Conservation (phyloP, 2,329 filamentous ascomycete species). For the Colletotrichum coccodes region DNA sequence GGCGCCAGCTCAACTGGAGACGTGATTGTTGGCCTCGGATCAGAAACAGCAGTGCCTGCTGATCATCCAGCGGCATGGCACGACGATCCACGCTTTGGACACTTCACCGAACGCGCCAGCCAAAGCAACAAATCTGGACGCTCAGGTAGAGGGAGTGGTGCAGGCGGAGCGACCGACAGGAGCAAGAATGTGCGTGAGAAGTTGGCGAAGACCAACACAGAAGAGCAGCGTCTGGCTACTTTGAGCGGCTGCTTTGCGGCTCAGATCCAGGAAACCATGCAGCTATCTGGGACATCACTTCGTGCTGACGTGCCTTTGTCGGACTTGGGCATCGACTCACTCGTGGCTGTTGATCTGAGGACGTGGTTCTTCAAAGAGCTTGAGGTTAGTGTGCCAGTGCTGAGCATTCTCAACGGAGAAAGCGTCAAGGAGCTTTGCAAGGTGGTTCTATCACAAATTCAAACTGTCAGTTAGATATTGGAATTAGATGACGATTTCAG, state of each 20-base stretch:
- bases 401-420: slow-evolving; percentile 53
- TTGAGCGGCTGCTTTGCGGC: not conserved
- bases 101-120: slow-evolving; percentile 6
- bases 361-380: slow-evolving; percentile 59
- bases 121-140: not conserved
- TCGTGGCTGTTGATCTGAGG: slow-evolving; percentile 47
- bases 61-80: not conserved
- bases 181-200: slow-evolving; percentile 3
- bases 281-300: slow-evolving; percentile 1
- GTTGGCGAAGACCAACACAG: not conserved
- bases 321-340: slow-evolving; percentile 39
- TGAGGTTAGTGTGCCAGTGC: slow-evolving; percentile 52
- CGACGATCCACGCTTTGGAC: not conserved
- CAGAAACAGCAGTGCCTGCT: not conserved
- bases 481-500: too few species aligned
- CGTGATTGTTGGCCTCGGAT: slow-evolving; percentile 3
- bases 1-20: not conserved
- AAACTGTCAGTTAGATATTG: too few species aligned
- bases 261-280: slow-evolving; percentile 11
- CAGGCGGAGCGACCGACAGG: not conserved
- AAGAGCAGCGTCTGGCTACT: not conserved
- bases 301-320: not conserved
- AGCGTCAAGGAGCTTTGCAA: slow-evolving; percentile 27
- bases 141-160: not conserved
- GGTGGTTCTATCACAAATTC: not conserved